Base-by-base conservation (phyloP, 2,329 filamentous ascomycete species). In the Graphilbum fragrans region DNA sequence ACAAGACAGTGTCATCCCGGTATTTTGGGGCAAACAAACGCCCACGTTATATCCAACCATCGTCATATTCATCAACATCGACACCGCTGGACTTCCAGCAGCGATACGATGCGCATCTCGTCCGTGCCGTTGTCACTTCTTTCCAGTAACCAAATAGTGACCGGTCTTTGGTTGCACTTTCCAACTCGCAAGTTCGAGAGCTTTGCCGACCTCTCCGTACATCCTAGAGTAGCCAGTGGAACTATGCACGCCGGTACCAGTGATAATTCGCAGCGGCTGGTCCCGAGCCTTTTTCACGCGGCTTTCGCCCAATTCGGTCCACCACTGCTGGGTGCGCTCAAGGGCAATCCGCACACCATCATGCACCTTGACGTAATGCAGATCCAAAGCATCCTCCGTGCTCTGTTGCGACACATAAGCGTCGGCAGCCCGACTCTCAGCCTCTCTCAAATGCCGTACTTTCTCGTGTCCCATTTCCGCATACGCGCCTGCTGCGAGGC, bases 321-420 rank as follows among this genome's bases (percentile, higher is more conserved):
- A 95, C 90, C 90, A 96, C 10, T 56, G 57, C 48, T 72, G 67
- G 0, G 83, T 80, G 31, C 70, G 71, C 37, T 78, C 69, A 23
- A 73, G 70, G 2, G 84, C 79, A 48, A 95, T 94, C 3, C 84
- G 70, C 23, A 87, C 77, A 2, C 83, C 90, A 56, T 94, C 84
- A 38, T 77, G 67, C 2, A 95, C 87, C 35, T 71, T 78, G 5
- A 94, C 77, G 6, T 86, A 86, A 57, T 96, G 90, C 21, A 96
- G 65, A 58, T 96, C 90, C 8, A 95, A 87, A 6, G 93, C 66
- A 18, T 69, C 64, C 1, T 60, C 66, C 2, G 68, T 70, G 39
- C 84, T 88, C 54, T 87, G 81, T 10, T 62, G 55, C 11, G 78
- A 69, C 1, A 90, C 88, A 4, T 81, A 67, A 0, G 72, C 60